Base-by-base conservation (phyloP, 2,329 filamentous ascomycete species). In the Pseudophaeomoniella oleicola region DNA sequence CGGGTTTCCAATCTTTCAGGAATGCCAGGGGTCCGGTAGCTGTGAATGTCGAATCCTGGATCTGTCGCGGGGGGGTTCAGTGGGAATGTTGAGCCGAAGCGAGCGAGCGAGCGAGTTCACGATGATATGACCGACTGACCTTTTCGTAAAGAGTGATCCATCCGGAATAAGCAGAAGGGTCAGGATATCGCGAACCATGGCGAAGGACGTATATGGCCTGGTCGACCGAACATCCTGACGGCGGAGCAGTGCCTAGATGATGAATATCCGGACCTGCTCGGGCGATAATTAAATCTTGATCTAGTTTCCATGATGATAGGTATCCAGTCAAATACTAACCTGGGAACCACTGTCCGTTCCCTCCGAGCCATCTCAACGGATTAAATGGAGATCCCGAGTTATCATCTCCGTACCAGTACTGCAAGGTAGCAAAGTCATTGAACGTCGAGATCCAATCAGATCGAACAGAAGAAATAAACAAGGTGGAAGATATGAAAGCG, bases 161-260 rank as follows among this genome's bases (percentile, higher is more conserved):
- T 32, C 63, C 62, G 4, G 58, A 55, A 41, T 78, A 77, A 4
- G 76, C 72, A 3, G 73, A 71, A 1, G 56, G 56, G 42, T 78
- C 75, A 1, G 74, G 75, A 46, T 70, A 81, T 30, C 75, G 63
- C 30, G 71, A 75, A 13, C 75, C 76, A 56, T 78, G 75, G 13
- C 74, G 67, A 2, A 65, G 62, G 19, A 74, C 56, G 42, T 75
- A 78, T 4, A 71, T 69, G 3, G 69, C 73, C 46, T 75, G 67
- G 40, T 79, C 71, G 3, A 80, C 66, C 6, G 56, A 57, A 49
- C 75, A 80, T 31, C 65, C 61, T 1, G 66, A 58, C 0, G 75
- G 75, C 2, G 72, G 58, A 3, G 67, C 59, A 18, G 65, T 56
- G 0, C 67, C 67, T 37, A 78, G 71, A 10, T 57, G 60, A 40